Percentiles rank a stretch among this genome's conserved stretches.
These are phyloP conservation scores for Globisporangium iwayamae DNA, from an alignment of 352 stramenopile species.

Conservation along the genomic window DNA sequence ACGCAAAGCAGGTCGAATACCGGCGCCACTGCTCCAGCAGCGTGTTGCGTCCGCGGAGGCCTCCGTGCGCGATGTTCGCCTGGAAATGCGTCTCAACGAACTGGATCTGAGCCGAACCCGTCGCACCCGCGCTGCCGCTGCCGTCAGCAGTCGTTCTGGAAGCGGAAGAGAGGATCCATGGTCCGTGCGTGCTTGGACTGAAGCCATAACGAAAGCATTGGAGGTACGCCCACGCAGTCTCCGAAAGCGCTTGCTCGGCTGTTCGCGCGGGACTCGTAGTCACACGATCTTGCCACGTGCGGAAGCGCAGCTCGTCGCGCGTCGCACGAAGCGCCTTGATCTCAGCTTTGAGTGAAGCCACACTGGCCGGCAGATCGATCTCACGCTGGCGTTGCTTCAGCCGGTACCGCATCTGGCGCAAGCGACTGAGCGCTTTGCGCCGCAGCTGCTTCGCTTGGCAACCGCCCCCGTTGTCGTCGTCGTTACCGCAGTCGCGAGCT, in stretches of 20 bases:
- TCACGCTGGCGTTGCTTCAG: slow-evolving; percentile 24
- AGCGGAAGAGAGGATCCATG: not conserved
- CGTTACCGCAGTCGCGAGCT: not conserved
- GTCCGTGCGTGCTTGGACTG: not conserved
- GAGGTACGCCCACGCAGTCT: slow-evolving; percentile 12
- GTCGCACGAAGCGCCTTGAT: slow-evolving; percentile 11
- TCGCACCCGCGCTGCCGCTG: not conserved
- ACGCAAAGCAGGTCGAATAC: slow-evolving; percentile 20
- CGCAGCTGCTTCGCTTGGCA: slow-evolving; percentile 6
- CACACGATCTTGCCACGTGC: not conserved
- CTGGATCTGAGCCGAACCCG: slow-evolving; percentile 16
- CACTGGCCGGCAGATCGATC: slow-evolving; percentile 9
- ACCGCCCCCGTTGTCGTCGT: too few species aligned
- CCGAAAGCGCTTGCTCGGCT: not conserved
- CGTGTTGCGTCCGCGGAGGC: slow-evolving; percentile 18
- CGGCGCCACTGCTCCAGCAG: slow-evolving; percentile 29
- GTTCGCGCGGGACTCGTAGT: not conserved
- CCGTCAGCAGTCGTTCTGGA: slow-evolving; percentile 2
- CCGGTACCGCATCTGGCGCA: slow-evolving; percentile 25
- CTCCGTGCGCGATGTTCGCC: slow-evolving; percentile 13
- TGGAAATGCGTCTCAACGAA: slow-evolving; percentile 22
- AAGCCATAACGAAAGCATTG: slow-evolving; percentile 25
- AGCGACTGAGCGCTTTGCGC: slow-evolving; percentile 14
- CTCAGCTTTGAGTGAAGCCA: slow-evolving; percentile 14
- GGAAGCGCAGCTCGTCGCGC: slow-evolving; percentile 6